A percentile compares a stretch with the other conserved stretches of the same genome.
Conservation (phyloP, 108 stramenopile species). For the Cyclostephanos invisitatus region DNA sequence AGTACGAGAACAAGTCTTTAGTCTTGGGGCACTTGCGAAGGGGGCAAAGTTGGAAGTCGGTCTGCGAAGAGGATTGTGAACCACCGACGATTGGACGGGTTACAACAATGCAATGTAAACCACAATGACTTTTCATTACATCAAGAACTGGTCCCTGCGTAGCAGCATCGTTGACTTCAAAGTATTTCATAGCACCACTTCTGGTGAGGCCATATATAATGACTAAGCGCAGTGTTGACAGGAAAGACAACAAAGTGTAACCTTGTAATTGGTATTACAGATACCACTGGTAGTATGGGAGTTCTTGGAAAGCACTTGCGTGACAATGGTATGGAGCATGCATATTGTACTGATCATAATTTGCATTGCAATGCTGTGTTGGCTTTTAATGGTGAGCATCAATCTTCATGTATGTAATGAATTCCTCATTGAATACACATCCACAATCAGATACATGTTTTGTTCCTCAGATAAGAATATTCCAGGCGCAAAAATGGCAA, state of each 20-base stretch:
- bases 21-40: neutral
- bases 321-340: neutral
- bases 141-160: neutral
- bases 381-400: neutral
- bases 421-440: neutral
- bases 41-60: neutral
- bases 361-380: conserved; percentile 1
- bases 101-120: neutral
- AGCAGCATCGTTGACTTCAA: neutral
- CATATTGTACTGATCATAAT: conserved; percentile 4
- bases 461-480: neutral
- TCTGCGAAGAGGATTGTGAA: neutral
- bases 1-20: neutral
- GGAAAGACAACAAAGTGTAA: neutral
- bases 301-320: neutral
- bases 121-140: conserved; percentile 1
- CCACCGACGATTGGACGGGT: neutral
- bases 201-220: neutral
- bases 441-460: too few relatives aligned
- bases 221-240: neutral
- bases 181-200: neutral
- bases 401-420: neutral
- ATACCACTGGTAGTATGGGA: conserved; percentile 1
- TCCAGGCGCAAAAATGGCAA: neutral
- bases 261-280: neutral